phyloP scores from a whole-genome alignment of 139 green algal species.

The Zygnema circumcarinatum region DNA sequence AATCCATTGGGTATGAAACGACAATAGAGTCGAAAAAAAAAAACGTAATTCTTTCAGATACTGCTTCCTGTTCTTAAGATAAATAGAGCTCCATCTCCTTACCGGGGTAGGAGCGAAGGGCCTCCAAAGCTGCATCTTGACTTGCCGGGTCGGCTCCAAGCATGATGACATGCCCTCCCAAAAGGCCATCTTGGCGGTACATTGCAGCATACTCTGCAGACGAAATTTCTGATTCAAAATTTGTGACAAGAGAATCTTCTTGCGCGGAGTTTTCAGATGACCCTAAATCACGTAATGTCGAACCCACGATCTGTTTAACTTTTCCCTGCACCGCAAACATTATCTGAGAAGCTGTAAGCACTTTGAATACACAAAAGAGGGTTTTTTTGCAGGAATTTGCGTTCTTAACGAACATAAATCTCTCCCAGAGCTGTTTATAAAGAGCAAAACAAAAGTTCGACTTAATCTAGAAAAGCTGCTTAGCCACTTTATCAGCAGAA shows the following conservation, averaged over 20 bases:
- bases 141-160: constrained; percentile 79
- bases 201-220: constrained; percentile 84
- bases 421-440: neutral
- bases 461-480: neutral
- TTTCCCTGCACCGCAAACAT: constrained; percentile 76
- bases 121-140: constrained; percentile 76
- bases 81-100: neutral
- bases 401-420: neutral
- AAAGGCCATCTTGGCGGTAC: constrained; percentile 81
- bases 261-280: neutral
- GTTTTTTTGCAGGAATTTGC: neutral
- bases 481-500: neutral
- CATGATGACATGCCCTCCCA: constrained; percentile 98
- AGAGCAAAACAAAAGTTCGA: neutral
- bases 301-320: constrained; percentile 99
- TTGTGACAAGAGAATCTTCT: constrained; percentile 74
- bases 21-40: constrained; percentile 2
- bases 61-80: neutral
- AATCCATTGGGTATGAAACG: neutral
- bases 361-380: neutral
- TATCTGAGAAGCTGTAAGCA: neutral
- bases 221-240: constrained; percentile 91
- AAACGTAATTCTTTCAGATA: neutral
- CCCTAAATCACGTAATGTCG: constrained; percentile 83
- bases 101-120: constrained; percentile 69